phyloP scores from a whole-genome alignment of 768 basidiomycete genomes.

The Leccinum disarticulatum region DNA sequence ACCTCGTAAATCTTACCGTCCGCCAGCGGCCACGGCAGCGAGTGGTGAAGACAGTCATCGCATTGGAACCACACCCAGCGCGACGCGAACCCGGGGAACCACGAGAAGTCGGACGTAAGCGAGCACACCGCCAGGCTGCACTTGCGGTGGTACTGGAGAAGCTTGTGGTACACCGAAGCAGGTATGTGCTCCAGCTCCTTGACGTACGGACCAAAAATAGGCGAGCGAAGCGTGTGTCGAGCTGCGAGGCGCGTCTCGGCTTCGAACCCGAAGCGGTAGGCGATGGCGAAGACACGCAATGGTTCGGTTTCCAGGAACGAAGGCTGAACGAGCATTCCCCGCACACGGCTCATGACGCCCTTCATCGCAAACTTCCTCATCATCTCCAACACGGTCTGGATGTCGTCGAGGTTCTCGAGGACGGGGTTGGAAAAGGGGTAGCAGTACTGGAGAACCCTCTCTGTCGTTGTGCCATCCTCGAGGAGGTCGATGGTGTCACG shows the following conservation, averaged over 20 bases:
- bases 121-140: constrained; percentile 31
- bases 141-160: constrained; percentile 37
- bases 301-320: constrained; percentile 31
- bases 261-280: constrained; percentile 36
- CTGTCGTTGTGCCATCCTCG: constrained; percentile 34
- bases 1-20: constrained; percentile 38
- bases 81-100: constrained; percentile 37
- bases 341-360: constrained; percentile 31
- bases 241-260: constrained; percentile 37
- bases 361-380: constrained; percentile 43
- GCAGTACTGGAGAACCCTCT: constrained; percentile 35
- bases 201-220: constrained; percentile 35
- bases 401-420: constrained; percentile 34
- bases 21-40: constrained; percentile 34
- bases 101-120: constrained; percentile 37
- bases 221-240: constrained; percentile 33
- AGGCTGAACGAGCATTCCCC: constrained; percentile 26
- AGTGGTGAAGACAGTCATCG: constrained; percentile 36
- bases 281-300: constrained; percentile 40
- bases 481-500: constrained; percentile 30
- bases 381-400: constrained; percentile 35
- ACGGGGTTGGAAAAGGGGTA: constrained; percentile 37
- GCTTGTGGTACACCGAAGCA: constrained; percentile 36
- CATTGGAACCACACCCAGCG: constrained; percentile 42
- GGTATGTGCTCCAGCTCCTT: constrained; percentile 40